These are phyloP conservation scores for Plasmodium vivax DNA, from an alignment of 169 alveolate species.

Conservation along the genomic window DNA sequence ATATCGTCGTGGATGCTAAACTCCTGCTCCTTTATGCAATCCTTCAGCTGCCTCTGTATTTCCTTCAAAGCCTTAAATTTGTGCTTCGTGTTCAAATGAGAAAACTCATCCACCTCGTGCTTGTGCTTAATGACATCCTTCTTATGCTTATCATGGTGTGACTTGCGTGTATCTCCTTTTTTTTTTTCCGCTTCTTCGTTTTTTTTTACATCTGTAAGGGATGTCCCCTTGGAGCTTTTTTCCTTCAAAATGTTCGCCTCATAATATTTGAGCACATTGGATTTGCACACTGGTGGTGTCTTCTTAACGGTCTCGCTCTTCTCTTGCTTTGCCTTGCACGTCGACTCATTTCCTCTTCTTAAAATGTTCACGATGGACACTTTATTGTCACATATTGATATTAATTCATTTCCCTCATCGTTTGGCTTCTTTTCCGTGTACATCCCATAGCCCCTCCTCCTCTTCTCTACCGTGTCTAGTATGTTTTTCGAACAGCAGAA, in stretches of 20 bases:
- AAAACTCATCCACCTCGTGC: background rate
- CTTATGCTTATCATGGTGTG: background rate
- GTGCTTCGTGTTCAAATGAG: constrained; percentile 26
- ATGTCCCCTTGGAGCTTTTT: background rate
- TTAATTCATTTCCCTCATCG: constrained; percentile 35
- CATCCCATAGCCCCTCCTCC: background rate
- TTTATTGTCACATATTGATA: constrained; percentile 24
- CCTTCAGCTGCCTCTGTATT: constrained; percentile 34
- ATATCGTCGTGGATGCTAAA: constrained; percentile 47
- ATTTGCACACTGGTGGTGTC: background rate
- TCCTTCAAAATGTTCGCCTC: constrained; percentile 51
- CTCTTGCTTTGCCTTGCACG: background rate
- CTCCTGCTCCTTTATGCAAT: constrained; percentile 3
- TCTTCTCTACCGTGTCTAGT: constrained; percentile 16
- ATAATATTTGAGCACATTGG: constrained; percentile 49
- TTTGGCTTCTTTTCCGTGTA: background rate
- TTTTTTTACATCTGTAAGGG: background rate
- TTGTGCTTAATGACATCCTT: background rate
- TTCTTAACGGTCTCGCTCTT: background rate
- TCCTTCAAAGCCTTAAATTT: constrained; percentile 32
- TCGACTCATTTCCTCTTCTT: constrained; percentile 43
- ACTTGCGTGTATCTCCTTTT: background rate
- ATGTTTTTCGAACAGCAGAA: constrained; percentile 58
- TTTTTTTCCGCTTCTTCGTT: background rate
- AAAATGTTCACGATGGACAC: constrained; percentile 30